Base-by-base conservation (phyloP, 768 basidiomycete genomes). In the Melanogaster broomeanus region DNA sequence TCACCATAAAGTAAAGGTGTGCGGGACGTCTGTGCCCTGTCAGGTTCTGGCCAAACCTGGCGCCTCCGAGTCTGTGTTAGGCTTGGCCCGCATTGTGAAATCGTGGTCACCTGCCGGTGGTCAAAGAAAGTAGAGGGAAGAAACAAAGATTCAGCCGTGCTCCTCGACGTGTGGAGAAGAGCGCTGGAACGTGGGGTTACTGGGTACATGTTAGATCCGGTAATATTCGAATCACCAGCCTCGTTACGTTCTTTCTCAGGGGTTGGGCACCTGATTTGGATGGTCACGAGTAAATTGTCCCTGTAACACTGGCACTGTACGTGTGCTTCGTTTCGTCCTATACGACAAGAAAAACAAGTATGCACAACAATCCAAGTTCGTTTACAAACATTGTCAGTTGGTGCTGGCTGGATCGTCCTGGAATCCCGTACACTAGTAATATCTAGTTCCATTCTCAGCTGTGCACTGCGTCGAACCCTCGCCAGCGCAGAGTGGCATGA, bases 361-460 rank as follows among this genome's bases (percentile, higher is more conserved):
- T 16, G 18, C 3, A 31, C 13, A 13, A 31, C 12, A 19, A n/a
- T 18, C n/a, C 38, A 22, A 39, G 21, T 39, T 39, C n/a, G 38
- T 38, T 15, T 42, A 5, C 21, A 40, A 24, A 40, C 12, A 7
- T 11, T 9, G 4, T 24, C n/a, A n/a, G n/a, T n/a, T n/a, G n/a
- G n/a, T n/a, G n/a, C n/a, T n/a, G n/a, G n/a, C 19, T 28, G 8
- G 31, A 2, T 28, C 28, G 18, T 16, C 12, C 25, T n/a, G n/a
- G n/a, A n/a, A n/a, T n/a, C 1, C n/a, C 27, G 7, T 15, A 7
- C 21, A 41, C 45, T 55, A 61, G 40, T 54, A 51, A 37, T 65
- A 68, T 6, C 0, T 64, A 18, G 81, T 85, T 4, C 85, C 85
- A 58, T 88, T 79, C 71, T 83, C 63, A 49, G 74, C 76, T 33